Percentiles rank a stretch among this genome's conserved stretches.
Evolutionary conservation across 768 basidiomycete genomes (phyloP).

Genomic region (Pulveroboletus frians): DNA sequence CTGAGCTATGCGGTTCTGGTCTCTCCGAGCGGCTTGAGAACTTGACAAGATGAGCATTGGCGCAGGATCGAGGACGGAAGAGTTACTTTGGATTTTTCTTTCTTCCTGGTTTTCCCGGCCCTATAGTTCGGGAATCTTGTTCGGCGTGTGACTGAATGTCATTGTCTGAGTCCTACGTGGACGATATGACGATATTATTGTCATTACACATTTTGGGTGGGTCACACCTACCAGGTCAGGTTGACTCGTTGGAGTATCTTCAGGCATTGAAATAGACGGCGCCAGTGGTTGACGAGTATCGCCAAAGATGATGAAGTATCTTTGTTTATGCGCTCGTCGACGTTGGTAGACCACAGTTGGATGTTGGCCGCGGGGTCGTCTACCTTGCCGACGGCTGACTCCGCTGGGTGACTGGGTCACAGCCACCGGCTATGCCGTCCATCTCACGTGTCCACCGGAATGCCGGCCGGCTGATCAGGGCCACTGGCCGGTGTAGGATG

Average conservation of each 20-base stretch:
- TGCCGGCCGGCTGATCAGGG: neutral
- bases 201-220: slow-evolving; percentile 9
- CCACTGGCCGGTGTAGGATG: too few species aligned
- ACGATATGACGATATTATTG: slow-evolving; percentile 7
- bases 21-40: slow-evolving; percentile 82
- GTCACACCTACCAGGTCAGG: slow-evolving; percentile 40
- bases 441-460: neutral
- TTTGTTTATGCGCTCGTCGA: neutral
- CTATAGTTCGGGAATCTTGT: slow-evolving; percentile 17
- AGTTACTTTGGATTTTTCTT: slow-evolving; percentile 88
- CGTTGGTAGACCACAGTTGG: slow-evolving; percentile 4
- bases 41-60: slow-evolving; percentile 36
- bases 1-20: slow-evolving; percentile 90
- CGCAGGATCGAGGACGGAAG: slow-evolving; percentile 1
- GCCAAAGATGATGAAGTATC: neutral
- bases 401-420: slow-evolving; percentile 5
- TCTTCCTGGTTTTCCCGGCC: slow-evolving; percentile 48
- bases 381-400: slow-evolving; percentile 19
- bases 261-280: slow-evolving; percentile 38
- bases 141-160: slow-evolving; percentile 52
- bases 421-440: slow-evolving; percentile 7
- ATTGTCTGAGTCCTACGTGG: slow-evolving; percentile 59
- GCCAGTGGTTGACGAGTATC: slow-evolving; percentile 5
- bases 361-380: slow-evolving; percentile 1
- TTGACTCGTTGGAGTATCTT: slow-evolving; percentile 52